These are phyloP conservation scores for Dictyostelium brefeldianum DNA, from an alignment of 78 protist species.

Conservation along the genomic window DNA sequence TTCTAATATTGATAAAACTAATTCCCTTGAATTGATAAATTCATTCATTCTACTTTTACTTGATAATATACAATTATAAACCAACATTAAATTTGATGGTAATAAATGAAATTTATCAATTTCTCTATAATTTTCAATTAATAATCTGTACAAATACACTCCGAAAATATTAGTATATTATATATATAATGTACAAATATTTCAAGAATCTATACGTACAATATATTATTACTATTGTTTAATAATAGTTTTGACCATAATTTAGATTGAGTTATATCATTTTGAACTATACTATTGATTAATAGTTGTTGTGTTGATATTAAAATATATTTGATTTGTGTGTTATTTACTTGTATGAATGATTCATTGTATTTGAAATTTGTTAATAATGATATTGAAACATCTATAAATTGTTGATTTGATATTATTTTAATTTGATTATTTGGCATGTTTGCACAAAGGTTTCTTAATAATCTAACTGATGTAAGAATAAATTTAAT, in stretches of 20 bases:
- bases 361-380: background rate
- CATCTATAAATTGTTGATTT: background rate
- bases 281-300: slow-evolving; percentile 46
- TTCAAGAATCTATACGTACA: background rate
- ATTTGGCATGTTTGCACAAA: slow-evolving; percentile 31
- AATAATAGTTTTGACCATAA: slow-evolving; percentile 6
- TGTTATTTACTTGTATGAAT: background rate
- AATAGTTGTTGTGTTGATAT: slow-evolving; percentile 14
- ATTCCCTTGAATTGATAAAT: background rate
- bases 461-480: slow-evolving; percentile 37
- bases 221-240: background rate
- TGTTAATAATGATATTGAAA: background rate
- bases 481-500: background rate
- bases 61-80: slow-evolving; percentile 34
- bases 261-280: slow-evolving; percentile 10
- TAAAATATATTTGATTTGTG: background rate
- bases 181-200: background rate
- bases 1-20: background rate
- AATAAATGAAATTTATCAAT: background rate
- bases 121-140: slow-evolving; percentile 3
- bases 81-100: slow-evolving; percentile 25
- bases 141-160: background rate
- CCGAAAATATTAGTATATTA: background rate
- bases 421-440: slow-evolving; percentile 28
- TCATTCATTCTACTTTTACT: slow-evolving; percentile 2